Percentiles rank a stretch among this genome's conserved stretches.
Evolutionary conservation across 139 green algal genomes (phyloP).

Genomic region (Raphidocelis subcapitata): DNA sequence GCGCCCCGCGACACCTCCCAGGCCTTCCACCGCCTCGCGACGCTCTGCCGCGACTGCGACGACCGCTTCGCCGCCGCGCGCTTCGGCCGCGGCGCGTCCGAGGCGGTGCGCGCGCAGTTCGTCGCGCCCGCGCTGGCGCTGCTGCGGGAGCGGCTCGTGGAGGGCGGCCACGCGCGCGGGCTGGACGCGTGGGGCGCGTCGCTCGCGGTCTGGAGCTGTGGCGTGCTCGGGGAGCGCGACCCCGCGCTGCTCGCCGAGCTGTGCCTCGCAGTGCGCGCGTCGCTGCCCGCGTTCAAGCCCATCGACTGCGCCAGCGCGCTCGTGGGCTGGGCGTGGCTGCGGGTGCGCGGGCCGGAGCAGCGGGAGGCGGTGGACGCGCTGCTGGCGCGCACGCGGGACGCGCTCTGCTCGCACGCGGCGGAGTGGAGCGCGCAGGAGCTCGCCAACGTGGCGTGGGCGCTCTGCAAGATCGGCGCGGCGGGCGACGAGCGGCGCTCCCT

Average conservation of each 20-base stretch:
- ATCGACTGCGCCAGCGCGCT: slow-evolving; percentile 13
- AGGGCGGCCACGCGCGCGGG: no score
- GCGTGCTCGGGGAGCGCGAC: no score
- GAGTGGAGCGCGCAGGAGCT: slow-evolving; percentile 11
- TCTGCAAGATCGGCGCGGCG: slow-evolving; percentile 18
- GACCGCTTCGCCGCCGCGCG: slow-evolving; percentile 16
- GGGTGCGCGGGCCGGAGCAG: not conserved
- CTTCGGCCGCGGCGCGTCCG: slow-evolving; percentile 10
- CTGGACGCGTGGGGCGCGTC: no score
- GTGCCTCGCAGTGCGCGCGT: no score
- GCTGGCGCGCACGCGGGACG: not conserved
- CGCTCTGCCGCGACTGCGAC: slow-evolving; percentile 10
- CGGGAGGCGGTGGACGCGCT: slow-evolving; percentile 23
- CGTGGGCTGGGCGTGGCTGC: slow-evolving; percentile 15
- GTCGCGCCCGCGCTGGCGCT: slow-evolving; percentile 15
- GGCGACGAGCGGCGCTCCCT: not conserved
- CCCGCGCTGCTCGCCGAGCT: no score
- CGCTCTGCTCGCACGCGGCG: no score
- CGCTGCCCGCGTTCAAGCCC: no score
- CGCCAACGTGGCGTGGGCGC: slow-evolving; percentile 10
- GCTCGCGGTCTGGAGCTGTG: no score
- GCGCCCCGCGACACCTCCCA: not conserved
- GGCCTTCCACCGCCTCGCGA: slow-evolving; percentile 24
- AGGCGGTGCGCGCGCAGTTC: slow-evolving; percentile 17
- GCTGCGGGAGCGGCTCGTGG: no score